A percentile compares a stretch with the other conserved stretches of the same genome.
phyloP scores from a whole-genome alignment of 768 basidiomycete genomes.

The Hydnomerulius pinastri region DNA sequence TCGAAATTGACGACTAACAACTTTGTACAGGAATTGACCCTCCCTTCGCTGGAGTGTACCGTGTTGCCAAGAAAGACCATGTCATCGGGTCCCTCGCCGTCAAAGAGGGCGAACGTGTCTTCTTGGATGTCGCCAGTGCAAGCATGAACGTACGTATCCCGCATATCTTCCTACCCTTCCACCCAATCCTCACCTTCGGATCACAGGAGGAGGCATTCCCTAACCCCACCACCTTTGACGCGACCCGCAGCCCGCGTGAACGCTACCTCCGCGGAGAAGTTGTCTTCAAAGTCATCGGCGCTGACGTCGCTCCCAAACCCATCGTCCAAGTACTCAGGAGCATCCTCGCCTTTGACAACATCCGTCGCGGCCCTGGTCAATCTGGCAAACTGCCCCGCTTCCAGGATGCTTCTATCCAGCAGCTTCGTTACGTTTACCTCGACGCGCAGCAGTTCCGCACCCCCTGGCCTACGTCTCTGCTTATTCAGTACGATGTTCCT shows the following conservation, averaged over 20 bases:
- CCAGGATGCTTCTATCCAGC: slow-evolving; percentile 46
- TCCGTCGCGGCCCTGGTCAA: slow-evolving; percentile 67
- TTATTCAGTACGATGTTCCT: slow-evolving; percentile 44
- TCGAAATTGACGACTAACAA: slow-evolving; percentile 4
- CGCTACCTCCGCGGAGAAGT: slow-evolving; percentile 52
- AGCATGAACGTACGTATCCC: slow-evolving; percentile 52
- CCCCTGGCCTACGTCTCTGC: slow-evolving; percentile 71
- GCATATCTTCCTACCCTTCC: neutral
- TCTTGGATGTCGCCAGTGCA: slow-evolving; percentile 61
- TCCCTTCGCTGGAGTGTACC: slow-evolving; percentile 68
- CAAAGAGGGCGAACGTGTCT: slow-evolving; percentile 54
- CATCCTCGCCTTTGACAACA: slow-evolving; percentile 55
- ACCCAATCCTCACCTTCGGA: neutral
- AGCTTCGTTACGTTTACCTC: slow-evolving; percentile 58
- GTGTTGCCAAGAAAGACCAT: slow-evolving; percentile 50
- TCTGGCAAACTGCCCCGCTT: slow-evolving; percentile 68
- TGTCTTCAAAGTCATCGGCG: slow-evolving; percentile 49
- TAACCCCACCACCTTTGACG: slow-evolving; percentile 45
- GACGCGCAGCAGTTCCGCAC: slow-evolving; percentile 47
- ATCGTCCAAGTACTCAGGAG: slow-evolving; percentile 64
- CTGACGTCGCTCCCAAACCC: slow-evolving; percentile 58
- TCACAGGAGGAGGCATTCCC: slow-evolving; percentile 53
- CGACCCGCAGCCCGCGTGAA: slow-evolving; percentile 43
- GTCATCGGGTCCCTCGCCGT: slow-evolving; percentile 43
- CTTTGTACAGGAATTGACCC: slow-evolving; percentile 62